These are phyloP conservation scores for Saccharomyces paradoxus DNA, from an alignment of 805 yeast genomes.

Conservation along the genomic window DNA sequence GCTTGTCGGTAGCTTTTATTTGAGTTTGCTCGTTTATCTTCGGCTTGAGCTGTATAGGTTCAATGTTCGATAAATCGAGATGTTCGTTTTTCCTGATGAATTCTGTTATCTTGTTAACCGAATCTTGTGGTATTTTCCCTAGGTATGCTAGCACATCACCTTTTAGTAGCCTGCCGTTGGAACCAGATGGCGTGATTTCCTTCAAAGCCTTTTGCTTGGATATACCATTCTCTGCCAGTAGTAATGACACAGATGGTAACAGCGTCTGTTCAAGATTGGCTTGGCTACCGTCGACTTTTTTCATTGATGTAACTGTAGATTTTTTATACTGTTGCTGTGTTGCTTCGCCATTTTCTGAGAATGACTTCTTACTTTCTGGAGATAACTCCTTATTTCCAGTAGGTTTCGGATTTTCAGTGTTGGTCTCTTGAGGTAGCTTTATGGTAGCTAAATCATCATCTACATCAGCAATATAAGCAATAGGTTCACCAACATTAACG, in stretches of 20 bases:
- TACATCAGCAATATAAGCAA: constrained; percentile 81
- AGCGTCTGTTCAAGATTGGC: constrained; percentile 65
- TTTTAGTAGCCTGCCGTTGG: constrained; percentile 75
- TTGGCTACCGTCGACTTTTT: constrained; percentile 18
- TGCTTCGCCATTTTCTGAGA: constrained; percentile 4
- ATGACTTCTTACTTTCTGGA: constrained; percentile 4
- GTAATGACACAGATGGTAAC: constrained; percentile 68
- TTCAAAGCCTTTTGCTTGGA: constrained; percentile 61
- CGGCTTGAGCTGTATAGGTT: constrained; percentile 28
- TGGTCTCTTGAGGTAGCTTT: constrained; percentile 42
- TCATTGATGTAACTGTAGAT: constrained; percentile 14
- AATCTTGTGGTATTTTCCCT: constrained; percentile 57
- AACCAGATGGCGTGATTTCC: constrained; percentile 79
- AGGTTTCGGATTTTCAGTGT: neutral
- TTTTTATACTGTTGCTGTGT: constrained; percentile 6
- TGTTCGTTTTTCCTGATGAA: constrained; percentile 49
- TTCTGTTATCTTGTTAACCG: constrained; percentile 46
- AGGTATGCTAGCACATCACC: constrained; percentile 86
- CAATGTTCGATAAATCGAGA: constrained; percentile 66
- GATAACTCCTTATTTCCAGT: constrained; percentile 8
- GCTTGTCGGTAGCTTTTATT: constrained; percentile 10
- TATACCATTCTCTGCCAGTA: constrained; percentile 55
- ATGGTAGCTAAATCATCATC: constrained; percentile 70
- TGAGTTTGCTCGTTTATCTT: constrained; percentile 8
- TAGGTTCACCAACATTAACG: constrained; percentile 78